These are phyloP conservation scores for Cardamine occulta DNA, from an alignment of 345 rosid genomes.

Conservation along the genomic window DNA sequence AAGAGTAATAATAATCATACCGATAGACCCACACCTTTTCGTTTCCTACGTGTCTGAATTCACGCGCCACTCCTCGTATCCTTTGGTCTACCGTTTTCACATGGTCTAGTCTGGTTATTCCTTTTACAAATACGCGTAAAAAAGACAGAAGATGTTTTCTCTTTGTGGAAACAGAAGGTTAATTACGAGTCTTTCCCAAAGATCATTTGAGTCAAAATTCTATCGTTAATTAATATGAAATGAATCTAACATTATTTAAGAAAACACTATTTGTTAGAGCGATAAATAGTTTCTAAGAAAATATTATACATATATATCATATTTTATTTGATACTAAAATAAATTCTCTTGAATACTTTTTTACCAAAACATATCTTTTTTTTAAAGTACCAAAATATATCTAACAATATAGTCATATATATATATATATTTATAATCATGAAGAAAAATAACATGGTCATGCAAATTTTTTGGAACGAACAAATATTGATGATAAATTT, in stretches of 20 bases:
- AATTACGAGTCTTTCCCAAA: background rate
- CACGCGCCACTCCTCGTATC: slow-evolving; percentile 33
- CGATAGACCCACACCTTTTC: slow-evolving; percentile 27
- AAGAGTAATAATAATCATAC: slow-evolving; percentile 35
- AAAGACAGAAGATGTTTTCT: too few species aligned
- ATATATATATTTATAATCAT: too few species aligned
- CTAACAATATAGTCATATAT: background rate
- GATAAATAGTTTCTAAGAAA: background rate
- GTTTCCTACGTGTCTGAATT: slow-evolving; percentile 38
- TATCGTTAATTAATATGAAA: background rate
- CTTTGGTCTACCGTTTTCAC: slow-evolving; percentile 21
- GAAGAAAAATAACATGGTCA: background rate
- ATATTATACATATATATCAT: background rate
- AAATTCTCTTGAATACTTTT: background rate
- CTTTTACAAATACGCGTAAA: background rate
- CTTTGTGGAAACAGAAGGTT: background rate
- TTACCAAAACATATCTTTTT: background rate
- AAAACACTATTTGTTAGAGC: background rate
- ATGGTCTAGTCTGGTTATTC: too few species aligned
- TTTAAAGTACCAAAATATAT: background rate
- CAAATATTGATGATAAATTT: background rate
- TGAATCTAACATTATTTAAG: background rate
- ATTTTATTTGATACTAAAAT: background rate
- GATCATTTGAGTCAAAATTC: background rate
- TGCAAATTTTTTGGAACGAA: background rate